These are phyloP conservation scores for Forsythia viridissima DNA, from an alignment of 257 asterid genomes.

Conservation along the genomic window DNA sequence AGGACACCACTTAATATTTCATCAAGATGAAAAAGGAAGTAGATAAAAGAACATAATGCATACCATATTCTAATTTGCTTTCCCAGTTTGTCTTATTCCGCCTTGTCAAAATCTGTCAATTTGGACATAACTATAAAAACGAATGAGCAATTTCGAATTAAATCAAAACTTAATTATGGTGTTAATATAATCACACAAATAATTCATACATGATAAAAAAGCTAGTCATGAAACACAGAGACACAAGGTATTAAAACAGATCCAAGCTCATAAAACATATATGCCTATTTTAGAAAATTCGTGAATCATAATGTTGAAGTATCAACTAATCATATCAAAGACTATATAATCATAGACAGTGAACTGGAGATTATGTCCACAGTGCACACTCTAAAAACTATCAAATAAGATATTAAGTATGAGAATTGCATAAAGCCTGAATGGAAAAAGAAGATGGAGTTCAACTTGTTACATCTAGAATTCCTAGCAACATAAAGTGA, in stretches of 20 bases:
- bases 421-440: not conserved
- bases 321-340: not conserved
- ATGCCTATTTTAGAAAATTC: not conserved
- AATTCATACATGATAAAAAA: not conserved
- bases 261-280: not conserved
- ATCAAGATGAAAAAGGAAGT: not conserved
- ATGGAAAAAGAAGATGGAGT: not conserved
- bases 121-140: not conserved
- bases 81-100: not conserved
- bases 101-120: constrained; percentile 1
- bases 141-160: not conserved
- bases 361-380: not conserved
- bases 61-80: not conserved
- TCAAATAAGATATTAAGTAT: not conserved
- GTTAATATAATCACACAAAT: not conserved
- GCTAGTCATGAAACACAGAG: not conserved
- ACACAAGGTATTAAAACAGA: not conserved
- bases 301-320: not conserved
- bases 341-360: not conserved
- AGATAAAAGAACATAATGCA: not conserved
- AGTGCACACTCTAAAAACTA: not conserved
- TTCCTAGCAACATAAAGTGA: not conserved
- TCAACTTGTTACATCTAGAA: not conserved
- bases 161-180: not conserved
- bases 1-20: not conserved